Conservation (phyloP, 2,329 filamentous ascomycete species). For the Cadophora luteo-olivacea region DNA sequence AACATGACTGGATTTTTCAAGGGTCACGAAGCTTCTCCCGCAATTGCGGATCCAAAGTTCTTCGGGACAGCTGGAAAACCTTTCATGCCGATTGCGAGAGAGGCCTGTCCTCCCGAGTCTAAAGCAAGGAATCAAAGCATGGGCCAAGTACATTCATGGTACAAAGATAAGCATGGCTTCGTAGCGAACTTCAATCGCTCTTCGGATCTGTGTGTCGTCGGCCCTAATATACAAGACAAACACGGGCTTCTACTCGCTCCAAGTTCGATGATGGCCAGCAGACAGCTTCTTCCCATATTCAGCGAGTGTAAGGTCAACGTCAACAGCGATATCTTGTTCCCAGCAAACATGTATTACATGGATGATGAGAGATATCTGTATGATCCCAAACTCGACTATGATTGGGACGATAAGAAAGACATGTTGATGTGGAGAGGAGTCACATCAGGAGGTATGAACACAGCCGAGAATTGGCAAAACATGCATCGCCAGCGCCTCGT, state of each 20-base stretch:
- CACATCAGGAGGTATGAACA: slow-evolving; percentile 63
- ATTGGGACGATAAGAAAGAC: slow-evolving; percentile 64
- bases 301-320: slow-evolving; percentile 64
- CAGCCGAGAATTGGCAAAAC: slow-evolving; percentile 56
- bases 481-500: slow-evolving; percentile 66
- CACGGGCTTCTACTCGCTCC: slow-evolving; percentile 65
- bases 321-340: slow-evolving; percentile 66
- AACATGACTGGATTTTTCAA: slow-evolving; percentile 47
- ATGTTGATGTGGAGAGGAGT: slow-evolving; percentile 69
- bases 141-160: slow-evolving; percentile 44
- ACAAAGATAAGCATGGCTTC: slow-evolving; percentile 56
- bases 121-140: slow-evolving; percentile 49
- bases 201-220: slow-evolving; percentile 62
- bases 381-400: slow-evolving; percentile 58
- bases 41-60: slow-evolving; percentile 37
- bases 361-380: slow-evolving; percentile 65
- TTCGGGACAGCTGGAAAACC: slow-evolving; percentile 49
- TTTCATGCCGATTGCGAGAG: slow-evolving; percentile 65
- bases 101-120: slow-evolving; percentile 63
- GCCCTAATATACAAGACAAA: slow-evolving; percentile 54
- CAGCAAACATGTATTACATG: slow-evolving; percentile 68
- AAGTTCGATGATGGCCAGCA: slow-evolving; percentile 57
- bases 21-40: slow-evolving; percentile 31
- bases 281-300: slow-evolving; percentile 65
- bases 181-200: slow-evolving; percentile 64